phyloP scores from a whole-genome alignment of 1,284 basidiomycete species.

The Pseudozyma thailandica region DNA sequence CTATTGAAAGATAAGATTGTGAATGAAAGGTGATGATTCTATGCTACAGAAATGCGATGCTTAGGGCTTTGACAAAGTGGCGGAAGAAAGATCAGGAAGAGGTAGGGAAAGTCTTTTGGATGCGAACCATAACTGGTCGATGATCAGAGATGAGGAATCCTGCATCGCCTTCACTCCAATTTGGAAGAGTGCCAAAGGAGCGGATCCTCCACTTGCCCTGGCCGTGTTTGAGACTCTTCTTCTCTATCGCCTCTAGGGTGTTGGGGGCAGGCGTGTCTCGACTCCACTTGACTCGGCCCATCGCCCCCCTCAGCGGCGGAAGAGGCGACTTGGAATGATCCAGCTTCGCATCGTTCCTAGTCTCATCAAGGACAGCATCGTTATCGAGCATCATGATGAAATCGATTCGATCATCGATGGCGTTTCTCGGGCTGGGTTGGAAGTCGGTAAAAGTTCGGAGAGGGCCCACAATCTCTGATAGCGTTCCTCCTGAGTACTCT shows the following conservation, averaged over 20 bases:
- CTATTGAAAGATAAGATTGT: background rate
- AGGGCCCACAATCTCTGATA: conserved; percentile 34
- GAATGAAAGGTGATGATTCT: background rate
- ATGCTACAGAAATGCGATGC: background rate
- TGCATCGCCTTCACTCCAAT: conserved; percentile 55
- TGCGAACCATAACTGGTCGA: conserved; percentile 39
- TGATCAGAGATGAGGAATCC: conserved; percentile 54
- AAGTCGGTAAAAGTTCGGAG: conserved; percentile 51
- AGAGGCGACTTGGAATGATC: conserved; percentile 21
- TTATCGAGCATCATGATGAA: conserved; percentile 51
- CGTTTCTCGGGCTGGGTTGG: conserved; percentile 19
- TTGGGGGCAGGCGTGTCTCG: background rate
- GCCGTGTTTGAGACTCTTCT: background rate
- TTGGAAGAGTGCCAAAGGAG: conserved; percentile 40
- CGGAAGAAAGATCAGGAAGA: background rate
- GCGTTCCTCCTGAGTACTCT: conserved; percentile 4
- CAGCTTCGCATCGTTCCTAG: conserved; percentile 18
- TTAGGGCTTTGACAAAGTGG: background rate
- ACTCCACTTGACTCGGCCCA: background rate
- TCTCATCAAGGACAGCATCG: conserved; percentile 32
- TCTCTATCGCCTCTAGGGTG: background rate
- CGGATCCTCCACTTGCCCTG: conserved; percentile 37
- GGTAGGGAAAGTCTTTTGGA: conserved; percentile 21
- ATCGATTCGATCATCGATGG: conserved; percentile 51
- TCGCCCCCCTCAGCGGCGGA: background rate